Evolutionary conservation across 768 basidiomycete genomes (phyloP).

Genomic region (Favolaschia claudopus): DNA sequence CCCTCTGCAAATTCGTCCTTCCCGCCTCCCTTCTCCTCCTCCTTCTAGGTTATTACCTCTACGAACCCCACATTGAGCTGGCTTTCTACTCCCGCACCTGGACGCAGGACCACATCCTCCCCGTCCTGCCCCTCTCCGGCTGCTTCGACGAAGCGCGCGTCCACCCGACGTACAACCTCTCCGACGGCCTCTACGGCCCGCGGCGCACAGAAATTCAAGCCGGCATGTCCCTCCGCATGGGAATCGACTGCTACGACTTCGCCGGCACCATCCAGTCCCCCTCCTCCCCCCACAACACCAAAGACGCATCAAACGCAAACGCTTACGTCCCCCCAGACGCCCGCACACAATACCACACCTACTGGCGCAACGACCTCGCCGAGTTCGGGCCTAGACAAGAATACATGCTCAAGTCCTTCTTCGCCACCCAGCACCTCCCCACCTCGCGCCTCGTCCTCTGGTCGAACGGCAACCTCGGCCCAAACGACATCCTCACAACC

Average conservation of each 20-base stretch:
- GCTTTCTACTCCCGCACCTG: slow-evolving; percentile 80
- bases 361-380: slow-evolving; percentile 92
- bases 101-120: slow-evolving; percentile 76
- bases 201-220: slow-evolving; percentile 78
- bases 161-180: slow-evolving; percentile 73
- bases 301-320: too few species aligned
- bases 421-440: slow-evolving; percentile 84
- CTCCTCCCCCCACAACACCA: slow-evolving; percentile 22
- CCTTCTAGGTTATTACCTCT: slow-evolving; percentile 60
- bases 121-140: slow-evolving; percentile 67
- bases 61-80: slow-evolving; percentile 88
- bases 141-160: slow-evolving; percentile 75
- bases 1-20: slow-evolving; percentile 54
- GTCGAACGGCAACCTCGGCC: slow-evolving; percentile 84
- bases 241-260: slow-evolving; percentile 93
- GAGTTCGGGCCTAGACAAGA: slow-evolving; percentile 85
- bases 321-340: slow-evolving; percentile 44
- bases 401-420: slow-evolving; percentile 91
- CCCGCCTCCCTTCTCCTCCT: slow-evolving; percentile 47
- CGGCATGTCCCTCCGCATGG: slow-evolving; percentile 78
- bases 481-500: slow-evolving; percentile 61
- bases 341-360: slow-evolving; percentile 83
- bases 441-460: slow-evolving; percentile 80
- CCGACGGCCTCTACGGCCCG: slow-evolving; percentile 66
- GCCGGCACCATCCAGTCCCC: slow-evolving; percentile 76